Conservation (phyloP, 2,329 filamentous ascomycete genomes). For the Alternaria sp. region DNA sequence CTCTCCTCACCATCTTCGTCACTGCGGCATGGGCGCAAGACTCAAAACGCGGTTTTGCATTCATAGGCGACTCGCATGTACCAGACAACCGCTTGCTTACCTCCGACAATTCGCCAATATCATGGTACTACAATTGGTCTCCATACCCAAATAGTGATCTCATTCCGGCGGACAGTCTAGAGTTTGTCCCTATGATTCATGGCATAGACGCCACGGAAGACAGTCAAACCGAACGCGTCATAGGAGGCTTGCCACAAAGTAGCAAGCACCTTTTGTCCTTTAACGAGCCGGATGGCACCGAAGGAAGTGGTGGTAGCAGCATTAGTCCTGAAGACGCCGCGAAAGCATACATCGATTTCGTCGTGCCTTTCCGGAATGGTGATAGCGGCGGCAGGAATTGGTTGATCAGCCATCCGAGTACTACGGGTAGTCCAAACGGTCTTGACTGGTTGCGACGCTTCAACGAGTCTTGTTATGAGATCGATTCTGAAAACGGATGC, state of each 20-base stretch:
- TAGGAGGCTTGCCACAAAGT: slow-evolving; percentile 64
- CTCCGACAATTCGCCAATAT: slow-evolving; percentile 67
- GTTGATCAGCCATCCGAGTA: slow-evolving; percentile 73
- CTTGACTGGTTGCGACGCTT: slow-evolving; percentile 75
- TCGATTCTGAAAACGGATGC: slow-evolving; percentile 54
- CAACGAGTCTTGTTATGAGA: slow-evolving; percentile 63
- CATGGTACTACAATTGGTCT: slow-evolving; percentile 88
- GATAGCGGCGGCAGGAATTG: slow-evolving; percentile 60
- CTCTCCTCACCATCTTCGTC: slow-evolving; percentile 19
- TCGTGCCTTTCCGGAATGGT: slow-evolving; percentile 70
- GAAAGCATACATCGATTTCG: slow-evolving; percentile 73
- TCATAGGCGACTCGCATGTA: slow-evolving; percentile 65
- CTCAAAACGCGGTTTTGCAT: slow-evolving; percentile 77
- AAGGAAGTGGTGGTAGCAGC: slow-evolving; percentile 67
- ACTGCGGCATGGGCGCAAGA: slow-evolving; percentile 40
- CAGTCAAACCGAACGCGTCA: slow-evolving; percentile 64
- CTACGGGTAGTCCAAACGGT: slow-evolving; percentile 69
- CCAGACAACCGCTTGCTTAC: slow-evolving; percentile 72
- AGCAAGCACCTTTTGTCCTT: slow-evolving; percentile 75
- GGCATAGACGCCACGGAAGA: slow-evolving; percentile 59
- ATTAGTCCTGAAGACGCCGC: slow-evolving; percentile 71
- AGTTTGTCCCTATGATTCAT: slow-evolving; percentile 86
- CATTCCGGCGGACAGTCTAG: slow-evolving; percentile 59
- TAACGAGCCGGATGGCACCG: slow-evolving; percentile 78
- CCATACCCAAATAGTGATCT: slow-evolving; percentile 64